Base-by-base conservation (phyloP, 176 grass and related monocot genomes). In the Musa itinerans region DNA sequence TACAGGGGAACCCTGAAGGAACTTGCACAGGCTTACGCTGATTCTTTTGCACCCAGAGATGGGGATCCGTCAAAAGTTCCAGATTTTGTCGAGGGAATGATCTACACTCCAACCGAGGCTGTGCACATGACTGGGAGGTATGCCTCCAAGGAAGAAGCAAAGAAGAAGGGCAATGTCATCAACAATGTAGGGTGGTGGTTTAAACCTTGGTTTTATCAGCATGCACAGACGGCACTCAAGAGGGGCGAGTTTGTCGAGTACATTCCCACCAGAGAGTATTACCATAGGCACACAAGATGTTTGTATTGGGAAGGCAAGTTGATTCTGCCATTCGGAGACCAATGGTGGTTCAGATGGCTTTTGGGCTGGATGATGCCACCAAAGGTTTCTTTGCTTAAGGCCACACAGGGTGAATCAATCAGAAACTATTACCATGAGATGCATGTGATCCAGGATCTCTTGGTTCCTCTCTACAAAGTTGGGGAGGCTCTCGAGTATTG, bases 301-400 rank as follows among this genome's bases (percentile, higher is more conserved):
- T 67, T 99, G 48, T 99, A 99, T 82, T 94, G 95, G 95, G 95
- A 99, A 77, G 95, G 91, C 1, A 99, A 99, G 82, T 77, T 99
- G 70, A 99, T 99, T 79, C 61, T 99, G 61, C 91, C 91, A 1
- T 99, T 99, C 9, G 89, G 75, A 0, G 96, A 99, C 76, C 96
- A 99, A 76, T 99, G 89, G 80, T 99, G 91, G 96, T 95, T 95
- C 91, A 89, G 91, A 63, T 99, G 82, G 82, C 54, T 83, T 52
- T 54, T 99, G 0, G 89, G 96, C 9, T 99, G 96, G 96, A 54
- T 95, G 51, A 99, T 99, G 96, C 96, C 96, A 1, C 96, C 96
- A 0, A 99, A 95, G 86, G 86, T 99, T 24, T 99, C 96, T 50
- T 76, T 99, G 27, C 90, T 99, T 49, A 99, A 99, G 89, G 91